Base-by-base conservation (phyloP, 306 rosid species). In the Elaeagnus macrophylla region DNA sequence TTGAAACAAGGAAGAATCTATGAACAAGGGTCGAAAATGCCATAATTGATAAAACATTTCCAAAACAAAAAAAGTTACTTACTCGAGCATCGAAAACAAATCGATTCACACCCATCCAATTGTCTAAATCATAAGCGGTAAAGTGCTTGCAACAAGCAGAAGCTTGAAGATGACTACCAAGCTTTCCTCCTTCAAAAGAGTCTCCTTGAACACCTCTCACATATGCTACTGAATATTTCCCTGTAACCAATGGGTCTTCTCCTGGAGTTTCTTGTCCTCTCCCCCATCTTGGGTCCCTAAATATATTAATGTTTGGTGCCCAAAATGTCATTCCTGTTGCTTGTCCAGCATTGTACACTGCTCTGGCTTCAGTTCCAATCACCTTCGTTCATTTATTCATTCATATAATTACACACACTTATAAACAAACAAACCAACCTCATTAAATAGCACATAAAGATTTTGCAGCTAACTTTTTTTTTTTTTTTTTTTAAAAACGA, bases 191-290 rank as follows among this genome's bases (percentile, higher is more conserved):
- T 4, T 64, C 46, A 6, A 68, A 79, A 37, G 93, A 69, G 53
- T 91, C 85, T 0, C 96, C 99, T 55, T 91, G 95, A 65, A 91
- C 11, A 3, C 99, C 99, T 60, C 95, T 80, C 13, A 91, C 96
- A 57, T 43, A 91, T 1, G 93, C 74, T 61, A 77, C 81, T 0
- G 96, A 79, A 41, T 84, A 91, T 19, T 59, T 72, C 0, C 93
- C 81, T 3, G 81, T 59, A 14, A 87, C 32, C 56, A 67, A 3
- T 12, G 99, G 99, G 39, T 91, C 99, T 71, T 91, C 99, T 9
- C 99, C 99, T 1, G 96, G 82, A 5, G 99, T 91, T 55, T 91
- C 99, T 66, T 91, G 96, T 11, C 99, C 99, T 71, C 99, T 76
- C 0, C 99, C 96, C 99, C 96, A 91, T 65, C 99, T 71, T 1